Evolutionary conservation across 352 stramenopile species (phyloP).

Genomic region (Phytophthora pinifolia): DNA sequence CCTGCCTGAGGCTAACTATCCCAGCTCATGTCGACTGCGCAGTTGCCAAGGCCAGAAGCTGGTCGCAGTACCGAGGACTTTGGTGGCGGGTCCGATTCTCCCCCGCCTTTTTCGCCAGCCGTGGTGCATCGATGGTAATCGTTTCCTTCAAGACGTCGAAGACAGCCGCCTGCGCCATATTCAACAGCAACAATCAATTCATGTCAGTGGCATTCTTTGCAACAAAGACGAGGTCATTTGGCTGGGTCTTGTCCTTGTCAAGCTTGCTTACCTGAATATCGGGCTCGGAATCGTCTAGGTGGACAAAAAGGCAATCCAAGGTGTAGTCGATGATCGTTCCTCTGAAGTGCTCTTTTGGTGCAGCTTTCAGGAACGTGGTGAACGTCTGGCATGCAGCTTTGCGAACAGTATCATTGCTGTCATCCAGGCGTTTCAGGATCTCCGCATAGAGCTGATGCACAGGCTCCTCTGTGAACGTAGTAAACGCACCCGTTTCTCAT

Average conservation of each 20-base stretch:
- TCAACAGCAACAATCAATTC: constrained; percentile 6
- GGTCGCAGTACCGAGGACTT: constrained; percentile 69
- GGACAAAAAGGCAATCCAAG: constrained; percentile 90
- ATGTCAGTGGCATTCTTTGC: constrained; percentile 2
- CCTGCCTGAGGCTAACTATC: not conserved
- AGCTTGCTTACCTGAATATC: constrained; percentile 70
- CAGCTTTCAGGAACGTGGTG: constrained; percentile 81
- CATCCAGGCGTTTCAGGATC: constrained; percentile 92
- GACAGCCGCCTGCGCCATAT: constrained; percentile 52
- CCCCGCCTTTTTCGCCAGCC: constrained; percentile 70
- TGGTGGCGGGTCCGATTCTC: constrained; percentile 77
- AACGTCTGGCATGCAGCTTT: constrained; percentile 88
- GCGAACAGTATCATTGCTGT: constrained; percentile 91
- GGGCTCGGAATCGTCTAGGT: constrained; percentile 88
- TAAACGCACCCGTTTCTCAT: too few relatives aligned
- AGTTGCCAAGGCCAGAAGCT: constrained; percentile 52
- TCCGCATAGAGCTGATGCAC: constrained; percentile 91
- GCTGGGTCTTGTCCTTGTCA: not conserved
- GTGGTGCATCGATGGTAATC: constrained; percentile 50
- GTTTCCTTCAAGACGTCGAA: constrained; percentile 72
- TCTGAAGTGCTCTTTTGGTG: constrained; percentile 82
- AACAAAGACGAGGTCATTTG: not conserved
- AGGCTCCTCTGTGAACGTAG: constrained; percentile 64
- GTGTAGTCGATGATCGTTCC: constrained; percentile 92
- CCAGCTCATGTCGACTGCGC: constrained; percentile 26